Conservation (phyloP, 2,329 filamentous ascomycete species). For the Cryphonectria naterciae region DNA sequence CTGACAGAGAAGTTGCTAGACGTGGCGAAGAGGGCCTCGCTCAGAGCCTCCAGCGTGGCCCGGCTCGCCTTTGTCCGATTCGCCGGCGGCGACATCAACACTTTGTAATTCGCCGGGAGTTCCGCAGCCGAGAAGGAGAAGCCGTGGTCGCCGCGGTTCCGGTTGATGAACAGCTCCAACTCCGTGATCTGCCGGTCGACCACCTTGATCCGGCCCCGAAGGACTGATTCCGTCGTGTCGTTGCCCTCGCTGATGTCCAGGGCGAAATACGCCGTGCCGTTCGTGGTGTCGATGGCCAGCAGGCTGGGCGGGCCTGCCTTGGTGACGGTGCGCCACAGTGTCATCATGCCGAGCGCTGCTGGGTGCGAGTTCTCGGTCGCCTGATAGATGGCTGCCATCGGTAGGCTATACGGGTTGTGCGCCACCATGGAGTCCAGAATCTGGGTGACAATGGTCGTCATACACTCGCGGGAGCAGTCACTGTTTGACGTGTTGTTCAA, state of each 20-base stretch:
- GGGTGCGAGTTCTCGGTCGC: constrained; percentile 30
- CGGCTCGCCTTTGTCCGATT: constrained; percentile 31
- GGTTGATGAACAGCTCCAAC: constrained; percentile 33
- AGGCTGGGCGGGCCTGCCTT: constrained; percentile 31
- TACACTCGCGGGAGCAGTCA: constrained; percentile 6
- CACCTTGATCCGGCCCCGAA: constrained; percentile 32
- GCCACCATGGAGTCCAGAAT: constrained; percentile 19
- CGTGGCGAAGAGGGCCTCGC: constrained; percentile 17
- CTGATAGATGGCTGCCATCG: constrained; percentile 16
- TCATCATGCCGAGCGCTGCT: constrained; percentile 33
- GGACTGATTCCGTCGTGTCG: constrained; percentile 26
- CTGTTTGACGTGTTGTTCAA: not conserved
- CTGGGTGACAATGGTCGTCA: not conserved
- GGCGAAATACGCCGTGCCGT: constrained; percentile 31
- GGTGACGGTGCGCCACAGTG: constrained; percentile 31
- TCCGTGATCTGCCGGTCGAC: constrained; percentile 32
- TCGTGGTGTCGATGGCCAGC: constrained; percentile 25
- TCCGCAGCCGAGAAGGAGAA: constrained; percentile 32
- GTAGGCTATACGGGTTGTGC: constrained; percentile 10
- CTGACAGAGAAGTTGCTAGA: constrained; percentile 16
- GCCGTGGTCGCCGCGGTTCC: constrained; percentile 33
- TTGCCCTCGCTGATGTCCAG: constrained; percentile 32
- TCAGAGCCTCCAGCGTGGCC: constrained; percentile 19
- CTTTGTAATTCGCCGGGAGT: constrained; percentile 30
- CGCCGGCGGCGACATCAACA: constrained; percentile 30